phyloP scores from a whole-genome alignment of 371 early-diverging fungal genomes.

The Syncephalastrum contaminatum region DNA sequence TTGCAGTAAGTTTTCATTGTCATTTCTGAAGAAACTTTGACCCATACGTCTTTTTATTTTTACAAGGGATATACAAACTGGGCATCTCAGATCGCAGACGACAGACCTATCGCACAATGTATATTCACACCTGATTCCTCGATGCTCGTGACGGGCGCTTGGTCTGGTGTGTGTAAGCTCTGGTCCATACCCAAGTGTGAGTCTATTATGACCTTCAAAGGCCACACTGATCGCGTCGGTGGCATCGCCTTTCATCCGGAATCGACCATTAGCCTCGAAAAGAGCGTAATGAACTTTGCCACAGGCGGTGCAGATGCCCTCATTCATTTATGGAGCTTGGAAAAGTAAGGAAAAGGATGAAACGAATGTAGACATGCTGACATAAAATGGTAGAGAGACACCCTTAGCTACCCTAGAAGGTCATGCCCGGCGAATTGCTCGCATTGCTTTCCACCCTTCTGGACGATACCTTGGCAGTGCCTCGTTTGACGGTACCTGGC shows the following conservation, averaged over 20 bases:
- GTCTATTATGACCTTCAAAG: conserved; percentile 55
- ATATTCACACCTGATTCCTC: conserved; percentile 82
- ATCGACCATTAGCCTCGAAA: conserved; percentile 64
- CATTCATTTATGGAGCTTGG: conserved; percentile 82
- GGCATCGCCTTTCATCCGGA: conserved; percentile 90
- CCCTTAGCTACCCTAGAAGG: conserved; percentile 82
- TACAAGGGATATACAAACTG: conserved; percentile 66
- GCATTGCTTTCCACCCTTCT: conserved; percentile 89
- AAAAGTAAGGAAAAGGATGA: conserved; percentile 38
- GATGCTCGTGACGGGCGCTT: conserved; percentile 80
- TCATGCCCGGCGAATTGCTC: conserved; percentile 82
- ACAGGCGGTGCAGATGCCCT: conserved; percentile 77
- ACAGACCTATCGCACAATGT: conserved; percentile 82
- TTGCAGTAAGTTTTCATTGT: no score
- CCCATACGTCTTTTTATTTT: background rate
- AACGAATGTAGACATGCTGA: background rate
- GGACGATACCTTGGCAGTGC: conserved; percentile 88
- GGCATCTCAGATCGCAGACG: conserved; percentile 89
- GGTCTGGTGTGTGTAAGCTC: conserved; percentile 83
- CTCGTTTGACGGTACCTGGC: conserved; percentile 91
- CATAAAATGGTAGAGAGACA: conserved; percentile 49
- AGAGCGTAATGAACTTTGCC: conserved; percentile 73
- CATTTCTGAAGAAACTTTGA: background rate
- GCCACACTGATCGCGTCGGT: conserved; percentile 88
- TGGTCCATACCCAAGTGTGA: conserved; percentile 84